Conservation (phyloP, 495 filamentous ascomycete genomes). For the Penicillium coffeae region DNA sequence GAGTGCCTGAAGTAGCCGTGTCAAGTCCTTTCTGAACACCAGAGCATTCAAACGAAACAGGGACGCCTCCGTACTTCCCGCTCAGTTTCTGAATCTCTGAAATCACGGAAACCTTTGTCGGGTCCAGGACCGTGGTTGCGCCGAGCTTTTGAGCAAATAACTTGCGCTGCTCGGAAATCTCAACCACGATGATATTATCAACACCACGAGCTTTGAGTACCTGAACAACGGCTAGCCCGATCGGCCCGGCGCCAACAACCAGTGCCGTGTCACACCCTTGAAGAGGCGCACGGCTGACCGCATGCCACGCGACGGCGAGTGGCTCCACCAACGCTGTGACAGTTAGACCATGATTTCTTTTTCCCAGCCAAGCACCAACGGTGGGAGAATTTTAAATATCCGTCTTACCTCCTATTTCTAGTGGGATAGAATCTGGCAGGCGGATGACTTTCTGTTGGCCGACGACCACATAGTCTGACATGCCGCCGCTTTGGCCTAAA, state of each 20-base stretch:
- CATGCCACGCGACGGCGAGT: constrained; percentile 60
- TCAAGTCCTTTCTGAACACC: too few relatives aligned
- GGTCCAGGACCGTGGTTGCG: constrained; percentile 53
- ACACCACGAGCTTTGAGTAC: constrained; percentile 46
- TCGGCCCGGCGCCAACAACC: constrained; percentile 56
- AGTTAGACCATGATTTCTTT: too few relatives aligned
- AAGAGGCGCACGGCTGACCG: constrained; percentile 47
- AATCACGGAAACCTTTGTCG: constrained; percentile 48
- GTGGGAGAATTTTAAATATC: background rate
- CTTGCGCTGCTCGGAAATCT: constrained; percentile 47
- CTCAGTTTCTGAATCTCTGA: too few relatives aligned
- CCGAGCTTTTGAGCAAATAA: constrained; percentile 49
- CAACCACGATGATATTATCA: constrained; percentile 50
- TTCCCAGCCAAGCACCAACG: too few relatives aligned
- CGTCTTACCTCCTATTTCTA: constrained; percentile 28
- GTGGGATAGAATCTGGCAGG: constrained; percentile 21
- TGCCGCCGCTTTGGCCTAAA: constrained; percentile 42
- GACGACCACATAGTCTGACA: constrained; percentile 54
- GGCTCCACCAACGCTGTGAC: constrained; percentile 44
- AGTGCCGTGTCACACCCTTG: constrained; percentile 43
- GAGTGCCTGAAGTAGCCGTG: too few relatives aligned
- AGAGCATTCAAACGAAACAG: too few relatives aligned
- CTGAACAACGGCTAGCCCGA: constrained; percentile 56
- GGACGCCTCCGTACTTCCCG: too few relatives aligned
- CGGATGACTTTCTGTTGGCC: constrained; percentile 22